These are phyloP conservation scores for Lactarius indigo DNA, from an alignment of 768 basidiomycete species.

Conservation along the genomic window DNA sequence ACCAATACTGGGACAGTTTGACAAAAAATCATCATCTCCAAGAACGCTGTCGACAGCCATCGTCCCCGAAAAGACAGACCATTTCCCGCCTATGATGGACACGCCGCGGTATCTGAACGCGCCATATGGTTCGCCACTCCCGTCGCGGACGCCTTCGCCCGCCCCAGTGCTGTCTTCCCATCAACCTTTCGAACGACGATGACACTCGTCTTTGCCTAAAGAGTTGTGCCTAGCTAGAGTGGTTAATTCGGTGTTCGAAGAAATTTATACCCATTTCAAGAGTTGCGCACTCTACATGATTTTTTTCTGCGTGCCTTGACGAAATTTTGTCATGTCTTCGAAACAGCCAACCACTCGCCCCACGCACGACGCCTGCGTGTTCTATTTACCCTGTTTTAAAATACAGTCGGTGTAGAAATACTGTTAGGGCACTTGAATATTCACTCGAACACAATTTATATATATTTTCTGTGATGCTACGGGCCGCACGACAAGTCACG, in stretches of 20 bases:
- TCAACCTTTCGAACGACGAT: constrained; percentile 17
- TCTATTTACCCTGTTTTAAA: constrained; percentile 5
- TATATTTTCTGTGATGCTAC: background rate
- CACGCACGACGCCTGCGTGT: constrained; percentile 3
- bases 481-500: background rate
- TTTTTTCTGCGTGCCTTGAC: constrained; percentile 5
- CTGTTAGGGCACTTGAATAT: constrained; percentile 21
- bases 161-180: constrained; percentile 28
- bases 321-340: constrained; percentile 4
- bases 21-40: constrained; percentile 47
- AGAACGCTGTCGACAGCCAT: constrained; percentile 45
- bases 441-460: background rate
- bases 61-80: constrained; percentile 28
- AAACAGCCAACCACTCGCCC: constrained; percentile 2
- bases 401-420: constrained; percentile 22
- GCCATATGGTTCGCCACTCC: constrained; percentile 48
- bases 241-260: constrained; percentile 3
- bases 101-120: constrained; percentile 47
- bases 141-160: constrained; percentile 48
- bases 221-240: background rate
- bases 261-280: constrained; percentile 25
- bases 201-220: constrained; percentile 4
- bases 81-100: constrained; percentile 40
- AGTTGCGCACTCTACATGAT: constrained; percentile 1
- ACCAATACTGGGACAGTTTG: constrained; percentile 60